These are phyloP conservation scores for Corymbia maculata DNA, from an alignment of 345 rosid genomes.

Conservation along the genomic window DNA sequence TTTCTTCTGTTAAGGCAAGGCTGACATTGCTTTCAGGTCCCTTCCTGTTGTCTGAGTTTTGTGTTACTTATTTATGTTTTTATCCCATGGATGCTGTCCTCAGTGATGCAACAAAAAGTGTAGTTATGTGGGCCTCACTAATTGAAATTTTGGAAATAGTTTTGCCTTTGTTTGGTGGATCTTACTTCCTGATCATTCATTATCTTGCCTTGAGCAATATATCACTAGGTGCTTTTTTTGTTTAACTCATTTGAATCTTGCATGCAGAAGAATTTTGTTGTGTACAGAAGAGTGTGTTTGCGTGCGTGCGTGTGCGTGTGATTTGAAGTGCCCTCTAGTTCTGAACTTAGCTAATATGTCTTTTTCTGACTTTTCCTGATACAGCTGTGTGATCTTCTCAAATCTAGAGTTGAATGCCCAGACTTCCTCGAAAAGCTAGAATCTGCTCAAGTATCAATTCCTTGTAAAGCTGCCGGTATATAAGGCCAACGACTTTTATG, in stretches of 20 bases:
- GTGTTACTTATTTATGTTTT: not conserved
- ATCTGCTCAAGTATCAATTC: conserved; percentile 37
- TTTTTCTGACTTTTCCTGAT: not conserved
- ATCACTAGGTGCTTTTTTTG: not conserved
- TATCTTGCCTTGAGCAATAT: not conserved
- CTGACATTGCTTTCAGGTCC: not conserved
- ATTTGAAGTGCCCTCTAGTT: not conserved
- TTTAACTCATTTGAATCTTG: not conserved
- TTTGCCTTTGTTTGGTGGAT: not conserved
- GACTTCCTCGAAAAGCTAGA: conserved; percentile 74
- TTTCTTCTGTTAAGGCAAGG: not conserved
- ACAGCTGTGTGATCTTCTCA: conserved; percentile 82
- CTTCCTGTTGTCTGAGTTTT: not conserved
- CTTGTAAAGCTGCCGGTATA: conserved; percentile 13
- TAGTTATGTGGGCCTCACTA: not conserved
- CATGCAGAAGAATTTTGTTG: not conserved
- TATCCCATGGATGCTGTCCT: not conserved
- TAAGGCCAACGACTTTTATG: not conserved
- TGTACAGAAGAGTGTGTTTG: not conserved
- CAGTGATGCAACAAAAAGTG: not conserved
- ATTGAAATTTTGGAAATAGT: not conserved
- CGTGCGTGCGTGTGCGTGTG: too few relatives aligned
- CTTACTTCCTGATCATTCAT: not conserved
- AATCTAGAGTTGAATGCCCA: conserved; percentile 69
- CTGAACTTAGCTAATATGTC: not conserved